phyloP scores from a whole-genome alignment of 208 protist species.

The Trypanosoma scelopori region DNA sequence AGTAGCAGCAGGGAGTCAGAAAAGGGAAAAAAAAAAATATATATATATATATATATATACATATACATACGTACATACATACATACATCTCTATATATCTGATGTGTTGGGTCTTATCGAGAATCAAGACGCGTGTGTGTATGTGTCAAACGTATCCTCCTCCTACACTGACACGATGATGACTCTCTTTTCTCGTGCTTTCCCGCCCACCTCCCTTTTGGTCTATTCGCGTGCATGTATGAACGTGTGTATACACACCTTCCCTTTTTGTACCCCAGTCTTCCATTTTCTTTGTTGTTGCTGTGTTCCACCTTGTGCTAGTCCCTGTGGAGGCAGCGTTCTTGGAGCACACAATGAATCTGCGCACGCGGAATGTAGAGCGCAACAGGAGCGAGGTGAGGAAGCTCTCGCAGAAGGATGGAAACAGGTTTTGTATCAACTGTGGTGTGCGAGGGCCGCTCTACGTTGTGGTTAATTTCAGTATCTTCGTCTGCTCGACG shows the following conservation, averaged over 20 bases:
- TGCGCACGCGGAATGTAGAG: constrained; percentile 54
- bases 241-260: constrained; percentile 17
- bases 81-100: no score
- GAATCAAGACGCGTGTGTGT: no score
- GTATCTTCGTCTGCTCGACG: constrained; percentile 80
- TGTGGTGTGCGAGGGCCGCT: constrained; percentile 71
- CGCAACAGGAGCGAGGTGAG: constrained; percentile 67
- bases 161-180: no score
- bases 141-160: no score
- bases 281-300: constrained; percentile 10
- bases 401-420: constrained; percentile 48
- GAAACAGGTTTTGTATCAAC: constrained; percentile 74
- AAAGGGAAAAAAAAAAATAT: neutral
- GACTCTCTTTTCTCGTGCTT: constrained; percentile 16
- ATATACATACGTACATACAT: neutral
- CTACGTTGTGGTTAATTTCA: constrained; percentile 72
- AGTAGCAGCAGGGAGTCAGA: neutral
- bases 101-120: no score
- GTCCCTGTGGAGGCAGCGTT: neutral
- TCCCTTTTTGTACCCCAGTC: neutral
- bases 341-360: constrained; percentile 46
- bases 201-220: neutral
- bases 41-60: neutral
- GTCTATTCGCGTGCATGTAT: no score
- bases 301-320: neutral